phyloP scores from a whole-genome alignment of 768 basidiomycete genomes.

The Kwoniella heveanensis region DNA sequence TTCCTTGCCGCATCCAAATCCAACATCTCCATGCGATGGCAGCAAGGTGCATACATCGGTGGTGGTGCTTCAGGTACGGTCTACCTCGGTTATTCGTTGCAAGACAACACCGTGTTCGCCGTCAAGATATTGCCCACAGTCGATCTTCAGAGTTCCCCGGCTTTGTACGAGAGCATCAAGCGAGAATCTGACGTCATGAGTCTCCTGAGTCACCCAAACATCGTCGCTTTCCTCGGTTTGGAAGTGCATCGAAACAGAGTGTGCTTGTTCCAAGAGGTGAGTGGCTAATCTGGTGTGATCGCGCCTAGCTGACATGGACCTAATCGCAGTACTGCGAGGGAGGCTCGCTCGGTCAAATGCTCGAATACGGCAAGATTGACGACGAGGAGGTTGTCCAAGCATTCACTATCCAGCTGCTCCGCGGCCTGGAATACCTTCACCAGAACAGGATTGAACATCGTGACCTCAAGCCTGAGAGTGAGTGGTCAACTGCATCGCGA shows the following conservation, averaged over 20 bases:
- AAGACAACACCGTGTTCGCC: conserved; percentile 94
- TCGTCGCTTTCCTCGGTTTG: conserved; percentile 98
- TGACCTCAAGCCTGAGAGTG: conserved; percentile 98
- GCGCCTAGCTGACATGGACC: no score
- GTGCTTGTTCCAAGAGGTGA: conserved; percentile 25
- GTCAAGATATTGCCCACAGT: conserved; percentile 99
- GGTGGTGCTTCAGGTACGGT: conserved; percentile 99
- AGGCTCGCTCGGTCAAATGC: conserved; percentile 80
- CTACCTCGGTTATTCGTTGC: conserved; percentile 95
- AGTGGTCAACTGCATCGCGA: no score
- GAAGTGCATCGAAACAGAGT: conserved; percentile 59
- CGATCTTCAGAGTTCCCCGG: conserved; percentile 83
- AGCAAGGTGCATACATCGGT: conserved; percentile 96
- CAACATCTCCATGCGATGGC: conserved; percentile 95
- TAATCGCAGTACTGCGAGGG: conserved; percentile 74
- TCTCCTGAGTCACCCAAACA: conserved; percentile 93
- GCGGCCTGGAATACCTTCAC: conserved; percentile 91
- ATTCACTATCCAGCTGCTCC: conserved; percentile 95
- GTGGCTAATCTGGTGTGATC: not conserved
- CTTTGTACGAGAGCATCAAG: conserved; percentile 85
- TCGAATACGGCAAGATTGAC: conserved; percentile 93
- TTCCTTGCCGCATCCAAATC: conserved; percentile 95
- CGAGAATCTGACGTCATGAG: conserved; percentile 98
- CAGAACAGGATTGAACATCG: conserved; percentile 89
- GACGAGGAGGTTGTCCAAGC: conserved; percentile 94